A percentile compares a stretch with the other conserved stretches of the same genome.
Conservation (phyloP, 345 rosid species). For the Lumnitzera racemosa region DNA sequence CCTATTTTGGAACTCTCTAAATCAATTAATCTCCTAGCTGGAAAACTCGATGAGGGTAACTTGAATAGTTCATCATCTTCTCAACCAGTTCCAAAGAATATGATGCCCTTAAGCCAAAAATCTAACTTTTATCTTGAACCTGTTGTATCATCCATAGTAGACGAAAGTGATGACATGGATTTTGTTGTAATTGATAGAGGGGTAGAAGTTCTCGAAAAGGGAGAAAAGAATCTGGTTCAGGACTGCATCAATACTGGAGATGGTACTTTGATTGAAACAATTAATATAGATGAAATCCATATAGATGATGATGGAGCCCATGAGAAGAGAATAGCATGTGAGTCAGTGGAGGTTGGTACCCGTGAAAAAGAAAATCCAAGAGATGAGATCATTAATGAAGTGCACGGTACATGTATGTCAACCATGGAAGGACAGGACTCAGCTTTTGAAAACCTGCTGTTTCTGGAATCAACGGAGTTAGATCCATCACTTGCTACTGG, state of each 20-base stretch:
- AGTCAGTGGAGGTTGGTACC: constrained; percentile 12
- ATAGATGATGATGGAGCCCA: constrained; percentile 27
- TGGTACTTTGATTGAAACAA: constrained; percentile 32
- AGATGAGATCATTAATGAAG: constrained; percentile 23
- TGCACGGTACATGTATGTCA: constrained; percentile 12
- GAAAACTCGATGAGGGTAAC: constrained; percentile 48
- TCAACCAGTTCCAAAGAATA: constrained; percentile 11
- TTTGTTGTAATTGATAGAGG: constrained; percentile 35
- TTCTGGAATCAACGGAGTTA: constrained; percentile 26
- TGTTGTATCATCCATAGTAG: constrained; percentile 12
- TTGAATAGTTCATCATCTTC: constrained; percentile 20
- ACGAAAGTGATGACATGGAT: constrained; percentile 28
- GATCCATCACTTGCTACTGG: constrained; percentile 20
- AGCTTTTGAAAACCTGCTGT: constrained; percentile 18
- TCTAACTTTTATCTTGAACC: constrained; percentile 12
- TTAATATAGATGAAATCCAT: constrained; percentile 45
- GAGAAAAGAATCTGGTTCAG: constrained; percentile 18
- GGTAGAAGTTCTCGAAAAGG: constrained; percentile 36
- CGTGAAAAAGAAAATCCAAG: constrained; percentile 9
- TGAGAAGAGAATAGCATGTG: constrained; percentile 16
- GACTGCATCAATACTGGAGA: constrained; percentile 17
- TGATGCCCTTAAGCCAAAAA: constrained; percentile 20
- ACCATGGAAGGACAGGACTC: constrained; percentile 24
- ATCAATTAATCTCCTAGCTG: constrained; percentile 51
- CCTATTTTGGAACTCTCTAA: constrained; percentile 51